Evolutionary conservation across 768 basidiomycete genomes (phyloP), one percentile per base, ranked within the genome.

Genomic region (Tulasnella sp.): DNA sequence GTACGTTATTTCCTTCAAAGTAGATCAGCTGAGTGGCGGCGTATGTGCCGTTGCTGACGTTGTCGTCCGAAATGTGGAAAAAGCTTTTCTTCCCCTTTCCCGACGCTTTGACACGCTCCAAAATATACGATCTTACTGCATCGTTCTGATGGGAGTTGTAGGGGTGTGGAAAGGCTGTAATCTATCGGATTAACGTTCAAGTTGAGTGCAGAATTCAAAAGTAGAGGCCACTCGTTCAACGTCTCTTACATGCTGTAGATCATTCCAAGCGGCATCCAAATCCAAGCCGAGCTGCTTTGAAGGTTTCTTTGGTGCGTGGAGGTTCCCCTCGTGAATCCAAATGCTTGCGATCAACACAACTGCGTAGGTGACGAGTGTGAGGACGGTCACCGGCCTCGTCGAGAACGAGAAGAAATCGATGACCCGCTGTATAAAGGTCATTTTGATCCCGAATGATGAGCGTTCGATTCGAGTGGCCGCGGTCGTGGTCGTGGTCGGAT

Each of bases 61-160:
- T 58, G 45, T 82, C 76, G 72, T 88, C 84, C 17, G 85, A 83
- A 15, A 91, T 80, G 58, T 88, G 84, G 3, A 91, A 85, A 36
- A 58, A 77, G n/a, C 78, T 86, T 82, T 25, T 79, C 81, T 15
- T 82, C 82, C 38, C 25, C 15, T 34, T 70, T 4, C 87, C 85
- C 34, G 91, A 84, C 3, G 84, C 81, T 49, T 82, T 79, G 17
- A 94, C 80, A 2, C 91, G 87, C 3, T 84, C 80, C 36, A 91
- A 83, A 39, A 95, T 82, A 80, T 89, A 90, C 0, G 82, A 80
- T 71, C 87, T 89, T 34, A 93, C 90, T 36, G 85, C 79, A 79
- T 92, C 90, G 80, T 94, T 95, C 22, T 89, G 87, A 82, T 90
- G 91, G 0, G 92, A 92, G 80, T 91, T 89, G 83, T 89, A 93